Evolutionary conservation across 1,139 yeast species (phyloP).

Genomic region (Scheffersomyces stambukii): DNA sequence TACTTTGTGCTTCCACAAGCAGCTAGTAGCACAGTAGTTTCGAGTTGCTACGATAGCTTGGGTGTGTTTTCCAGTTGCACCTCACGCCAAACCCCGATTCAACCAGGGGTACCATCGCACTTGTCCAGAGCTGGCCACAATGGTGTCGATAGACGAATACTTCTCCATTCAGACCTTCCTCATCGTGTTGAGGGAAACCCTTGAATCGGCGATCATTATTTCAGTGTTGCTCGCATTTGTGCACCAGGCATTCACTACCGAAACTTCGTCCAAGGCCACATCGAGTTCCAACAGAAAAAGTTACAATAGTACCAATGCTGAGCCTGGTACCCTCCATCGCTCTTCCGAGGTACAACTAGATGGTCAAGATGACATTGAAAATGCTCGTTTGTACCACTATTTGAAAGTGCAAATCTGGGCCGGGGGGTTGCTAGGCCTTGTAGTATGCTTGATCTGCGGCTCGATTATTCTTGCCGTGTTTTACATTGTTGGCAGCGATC

Average conservation of each 20-base stretch:
- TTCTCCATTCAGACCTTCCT: slow-evolving; percentile 45
- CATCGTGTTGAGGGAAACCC: slow-evolving; percentile 42
- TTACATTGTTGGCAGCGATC: slow-evolving; percentile 34
- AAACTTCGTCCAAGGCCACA: not conserved
- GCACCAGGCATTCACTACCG: slow-evolving; percentile 26
- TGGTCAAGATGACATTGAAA: slow-evolving; percentile 1
- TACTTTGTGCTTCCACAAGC: too few species aligned
- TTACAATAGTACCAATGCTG: slow-evolving; percentile 1
- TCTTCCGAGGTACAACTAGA: slow-evolving; percentile 1
- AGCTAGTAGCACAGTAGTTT: too few species aligned
- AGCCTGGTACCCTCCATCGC: not conserved
- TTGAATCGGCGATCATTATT: slow-evolving; percentile 44
- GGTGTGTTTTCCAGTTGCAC: too few species aligned
- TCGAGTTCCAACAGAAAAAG: not conserved
- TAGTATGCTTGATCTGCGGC: slow-evolving; percentile 35
- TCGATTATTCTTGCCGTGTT: slow-evolving; percentile 32
- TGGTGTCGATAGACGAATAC: slow-evolving; percentile 27
- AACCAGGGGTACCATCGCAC: too few species aligned
- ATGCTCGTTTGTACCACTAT: slow-evolving; percentile 8
- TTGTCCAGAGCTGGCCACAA: too few species aligned
- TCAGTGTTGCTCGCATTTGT: slow-evolving; percentile 42
- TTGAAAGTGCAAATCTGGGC: slow-evolving; percentile 38
- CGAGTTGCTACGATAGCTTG: too few species aligned
- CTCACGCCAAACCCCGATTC: too few species aligned
- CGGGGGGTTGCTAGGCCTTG: slow-evolving; percentile 39